These are phyloP conservation scores for Geranomyces variabilis DNA, from an alignment of 192 early-diverging fungal genomes.

Conservation along the genomic window DNA sequence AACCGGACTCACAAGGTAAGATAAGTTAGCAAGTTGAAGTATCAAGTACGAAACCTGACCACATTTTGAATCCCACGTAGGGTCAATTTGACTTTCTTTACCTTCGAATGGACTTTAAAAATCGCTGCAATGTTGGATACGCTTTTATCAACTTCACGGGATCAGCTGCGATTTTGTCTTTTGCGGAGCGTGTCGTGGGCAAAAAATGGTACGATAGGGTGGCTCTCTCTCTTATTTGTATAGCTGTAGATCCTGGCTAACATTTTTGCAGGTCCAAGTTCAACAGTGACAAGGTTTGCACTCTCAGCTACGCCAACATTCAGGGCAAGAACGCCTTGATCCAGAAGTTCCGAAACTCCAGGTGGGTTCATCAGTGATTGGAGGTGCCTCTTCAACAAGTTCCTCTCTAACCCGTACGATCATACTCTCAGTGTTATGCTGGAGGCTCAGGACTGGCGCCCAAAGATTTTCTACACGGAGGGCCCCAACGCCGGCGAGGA, in stretches of 20 bases:
- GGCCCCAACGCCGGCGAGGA: slow-evolving; percentile 66
- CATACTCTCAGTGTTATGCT: slow-evolving; percentile 74
- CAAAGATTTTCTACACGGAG: slow-evolving; percentile 71
- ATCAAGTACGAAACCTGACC: too few relatives aligned
- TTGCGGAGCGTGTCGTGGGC: slow-evolving; percentile 69
- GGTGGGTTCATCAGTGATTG: slow-evolving; percentile 39
- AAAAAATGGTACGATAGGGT: slow-evolving; percentile 69
- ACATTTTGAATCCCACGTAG: background rate
- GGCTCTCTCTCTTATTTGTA: background rate
- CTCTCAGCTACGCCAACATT: slow-evolving; percentile 77
- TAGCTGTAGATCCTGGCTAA: background rate
- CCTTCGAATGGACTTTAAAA: slow-evolving; percentile 85
- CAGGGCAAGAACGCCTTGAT: slow-evolving; percentile 74
- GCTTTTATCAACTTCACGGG: slow-evolving; percentile 67
- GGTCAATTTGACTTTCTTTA: slow-evolving; percentile 75
- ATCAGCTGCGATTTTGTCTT: slow-evolving; percentile 64
- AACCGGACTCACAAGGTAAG: slow-evolving; percentile 66
- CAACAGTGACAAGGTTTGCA: slow-evolving; percentile 79
- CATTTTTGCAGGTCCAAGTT: slow-evolving; percentile 58
- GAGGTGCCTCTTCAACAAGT: background rate
- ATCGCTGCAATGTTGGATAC: slow-evolving; percentile 83
- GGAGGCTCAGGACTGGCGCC: slow-evolving; percentile 72
- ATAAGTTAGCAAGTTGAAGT: too few relatives aligned
- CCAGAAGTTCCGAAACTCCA: slow-evolving; percentile 79
- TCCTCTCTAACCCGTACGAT: background rate